Evolutionary conservation across 2,329 filamentous ascomycete species (phyloP).

Genomic region (Falciphora oryzae): DNA sequence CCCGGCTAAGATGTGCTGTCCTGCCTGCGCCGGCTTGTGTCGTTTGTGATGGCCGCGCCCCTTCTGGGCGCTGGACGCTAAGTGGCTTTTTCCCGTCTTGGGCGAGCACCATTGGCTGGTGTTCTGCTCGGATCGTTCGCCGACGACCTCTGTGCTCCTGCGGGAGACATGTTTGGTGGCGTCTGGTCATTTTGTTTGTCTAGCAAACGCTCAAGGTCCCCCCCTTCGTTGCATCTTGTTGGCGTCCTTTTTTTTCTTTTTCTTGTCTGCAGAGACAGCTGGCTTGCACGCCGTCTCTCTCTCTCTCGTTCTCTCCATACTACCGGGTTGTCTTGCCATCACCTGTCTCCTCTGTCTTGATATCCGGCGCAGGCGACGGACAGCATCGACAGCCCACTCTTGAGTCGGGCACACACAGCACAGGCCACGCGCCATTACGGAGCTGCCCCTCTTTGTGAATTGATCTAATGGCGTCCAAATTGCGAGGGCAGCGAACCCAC

Average conservation of each 20-base stretch:
- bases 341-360: neutral
- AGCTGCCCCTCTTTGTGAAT: neutral
- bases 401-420: neutral
- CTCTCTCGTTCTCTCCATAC: neutral
- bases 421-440: neutral
- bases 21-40: neutral
- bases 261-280: neutral
- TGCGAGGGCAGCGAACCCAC: slow-evolving; percentile 3
- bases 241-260: neutral
- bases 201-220: neutral
- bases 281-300: neutral
- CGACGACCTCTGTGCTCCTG: neutral
- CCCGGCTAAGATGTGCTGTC: neutral
- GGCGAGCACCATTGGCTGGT: neutral
- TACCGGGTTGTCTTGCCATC: neutral
- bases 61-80: neutral
- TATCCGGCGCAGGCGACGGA: neutral
- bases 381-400: neutral
- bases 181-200: neutral
- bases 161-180: neutral
- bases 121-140: neutral
- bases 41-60: neutral
- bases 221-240: neutral
- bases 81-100: neutral
- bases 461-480: slow-evolving; percentile 6